Base-by-base conservation (phyloP, 768 basidiomycete species). In the Fistulinella prunicolor region DNA sequence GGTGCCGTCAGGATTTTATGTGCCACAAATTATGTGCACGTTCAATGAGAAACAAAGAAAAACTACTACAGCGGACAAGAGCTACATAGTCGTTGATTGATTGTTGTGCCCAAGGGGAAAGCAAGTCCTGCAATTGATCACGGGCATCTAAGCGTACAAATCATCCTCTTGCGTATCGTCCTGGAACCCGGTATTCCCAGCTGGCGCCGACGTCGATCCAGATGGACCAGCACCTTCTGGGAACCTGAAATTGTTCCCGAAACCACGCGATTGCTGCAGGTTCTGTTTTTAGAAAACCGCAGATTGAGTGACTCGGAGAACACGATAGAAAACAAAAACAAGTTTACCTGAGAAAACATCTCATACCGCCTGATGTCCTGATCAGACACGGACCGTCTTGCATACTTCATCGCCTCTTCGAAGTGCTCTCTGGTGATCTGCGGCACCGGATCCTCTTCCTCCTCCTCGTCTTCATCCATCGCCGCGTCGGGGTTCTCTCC, bases 201-300 rank as follows among this genome's bases (percentile, higher is more conserved):
- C 67, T 8, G 76, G 70, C 10, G 72, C 71, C 30, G 70, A 60
- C 39, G 72, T 56, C 22, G 69, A 68, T 19, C 60, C 61, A 39
- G 63, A 57, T 32, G 70, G 59, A 14, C 62, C 66, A 46, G 63
- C 72, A 43, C 81, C 78, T 59, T 94, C 94, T 24, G 96, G 96
- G 93, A 99, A 99, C 78, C 91, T 94, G 85, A 99, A 99, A 68
- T 83, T 87, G 72, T 86, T 87, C 40, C 95, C 94, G 64, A 96
- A 94, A 38, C 86, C 86, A 64, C 92, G 85, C 51, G 89, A 89
- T 69, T 93, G 92, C 71, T 91, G 90, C 51, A 93, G 72, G 68
- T 91, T 92, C 86, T 90, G 57, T 46, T 38, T 36, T n/a, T n/a
- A n/a, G 53, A 37, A 32, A 32, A 32, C 26, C 50, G 43, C n/a